Evolutionary conservation across 768 basidiomycete genomes (phyloP), one percentile per base, ranked within the genome.

Genomic region (Kockovaella imperatae): DNA sequence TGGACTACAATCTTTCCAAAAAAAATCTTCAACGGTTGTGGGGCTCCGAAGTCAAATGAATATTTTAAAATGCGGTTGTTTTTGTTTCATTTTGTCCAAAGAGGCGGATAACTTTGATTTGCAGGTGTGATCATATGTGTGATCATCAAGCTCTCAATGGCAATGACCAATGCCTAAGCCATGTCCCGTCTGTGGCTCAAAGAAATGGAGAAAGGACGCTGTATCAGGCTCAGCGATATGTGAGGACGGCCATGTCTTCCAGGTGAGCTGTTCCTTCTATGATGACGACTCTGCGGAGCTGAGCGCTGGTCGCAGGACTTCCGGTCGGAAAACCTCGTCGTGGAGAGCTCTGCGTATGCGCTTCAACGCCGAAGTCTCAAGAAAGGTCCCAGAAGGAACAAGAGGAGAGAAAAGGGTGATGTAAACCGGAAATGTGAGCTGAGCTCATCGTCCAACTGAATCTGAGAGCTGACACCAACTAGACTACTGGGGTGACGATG

Each of bases 211-310:
- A 60, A 90, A 87, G 63, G 86, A 88, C 50, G 79, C 81, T 10
- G 77, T 81, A 0, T 84, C 82, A 29, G 90, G 90, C 1, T 75
- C 84, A 35, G 78, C 90, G 35, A 82, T 83, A 1, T 95, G 90
- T 70, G 84, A 82, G 56, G 90, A 95, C 64, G 90, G 90, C 8
- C 90, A 95, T 69, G 79, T 93, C 51, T 77, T 89, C 25, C 85
- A 87, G 78, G 88, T 87, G 66, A 56, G 72, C n/a, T n/a, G n/a
- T n/a, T 45, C 26, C 26, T n/a, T 21, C 32, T 18, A n/a, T 34
- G 14, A 23, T 21, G 3, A 31, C n/a, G 42, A 40, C 18, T 26
- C 32, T 14, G 36, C 13, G 18, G 21, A 5, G 40, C 52, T 43
- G 32, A 50, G 23, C 11, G 7, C 28, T 7, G 13, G n/a, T 13